phyloP scores from a whole-genome alignment of 805 yeast species.

The Gaillardinia entomophila region DNA sequence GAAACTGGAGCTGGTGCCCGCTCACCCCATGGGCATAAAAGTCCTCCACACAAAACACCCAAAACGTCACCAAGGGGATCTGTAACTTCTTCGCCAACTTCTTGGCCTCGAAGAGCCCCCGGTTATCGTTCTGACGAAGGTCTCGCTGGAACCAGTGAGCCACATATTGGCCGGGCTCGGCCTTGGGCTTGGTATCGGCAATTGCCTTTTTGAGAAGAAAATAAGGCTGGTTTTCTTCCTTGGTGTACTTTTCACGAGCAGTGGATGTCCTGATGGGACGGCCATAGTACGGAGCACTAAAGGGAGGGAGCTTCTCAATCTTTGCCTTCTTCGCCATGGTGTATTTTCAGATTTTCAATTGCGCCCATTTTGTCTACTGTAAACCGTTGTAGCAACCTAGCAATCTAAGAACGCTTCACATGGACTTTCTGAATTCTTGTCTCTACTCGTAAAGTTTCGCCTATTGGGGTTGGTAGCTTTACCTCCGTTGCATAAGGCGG shows the following conservation, averaged over 20 bases:
- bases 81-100: slow-evolving; percentile 19
- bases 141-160: slow-evolving; percentile 47
- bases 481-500: too few species aligned
- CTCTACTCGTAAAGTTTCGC: too few species aligned
- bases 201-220: slow-evolving; percentile 10
- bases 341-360: too few species aligned
- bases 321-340: slow-evolving; percentile 6
- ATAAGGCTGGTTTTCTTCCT: slow-evolving; percentile 26
- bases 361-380: too few species aligned
- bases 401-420: too few species aligned
- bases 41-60: slow-evolving; percentile 35
- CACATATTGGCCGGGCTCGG: slow-evolving; percentile 15
- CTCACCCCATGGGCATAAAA: slow-evolving; percentile 39
- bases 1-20: slow-evolving; percentile 36
- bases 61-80: slow-evolving; percentile 35
- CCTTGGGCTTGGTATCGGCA: slow-evolving; percentile 4
- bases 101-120: slow-evolving; percentile 31
- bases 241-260: slow-evolving; percentile 14
- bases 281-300: slow-evolving; percentile 9
- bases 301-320: slow-evolving; percentile 4
- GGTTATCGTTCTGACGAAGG: slow-evolving; percentile 40
- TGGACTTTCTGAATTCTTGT: too few species aligned
- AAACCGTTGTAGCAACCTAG: too few species aligned
- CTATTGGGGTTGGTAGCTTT: too few species aligned
- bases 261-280: slow-evolving; percentile 2